Base-by-base conservation (phyloP, 1,284 basidiomycete genomes). In the Anthracocystis setariae region DNA sequence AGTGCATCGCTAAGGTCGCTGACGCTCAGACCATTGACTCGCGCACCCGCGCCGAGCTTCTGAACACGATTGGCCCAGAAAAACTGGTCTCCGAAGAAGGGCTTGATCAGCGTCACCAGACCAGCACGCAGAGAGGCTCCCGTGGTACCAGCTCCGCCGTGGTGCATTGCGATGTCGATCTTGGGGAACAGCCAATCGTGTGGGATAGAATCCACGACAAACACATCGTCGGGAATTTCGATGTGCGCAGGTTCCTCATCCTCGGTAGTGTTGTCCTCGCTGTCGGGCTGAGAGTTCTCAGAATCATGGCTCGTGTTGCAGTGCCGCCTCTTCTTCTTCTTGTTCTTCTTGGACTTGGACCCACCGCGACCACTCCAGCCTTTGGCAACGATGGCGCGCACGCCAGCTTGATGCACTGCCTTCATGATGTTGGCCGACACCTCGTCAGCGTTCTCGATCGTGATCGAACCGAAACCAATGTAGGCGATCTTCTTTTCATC, bases 61-160 rank as follows among this genome's bases (percentile, higher is more conserved):
- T 72, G 57, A 29, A 81, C 77, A 2, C 68, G 57, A 5, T 60
- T 64, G 25, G 76, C 77, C 79, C 79, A 81, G 68, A 81, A 80
- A 54, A 72, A 77, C 54, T 81, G 79, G 33, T 74, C 78, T 21
- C 79, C 79, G 55, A 80, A 80, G 74, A 81, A 81, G 4, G 79
- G 78, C 42, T 81, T 76, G 49, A 79, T 77, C 12, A 79, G 44
- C 24, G 79, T 79, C 24, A 76, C 72, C 25, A 79, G 40, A 10
- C 78, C 77, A 10, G 74, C 78, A 20, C 77, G 71, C 20, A 80
- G 47, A 32, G 73, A 76, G 10, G 78, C 78, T n/a, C 75, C 78
- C 17, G 89, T 90, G 0, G 90, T 91, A 25, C 90, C 90, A 2
- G 90, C 90, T 20, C 90, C 90, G 35, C 90, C 90, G 76, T 90